Evolutionary conservation across 108 stramenopile genomes (phyloP).

Genomic region (Mediolabrus comicus): DNA sequence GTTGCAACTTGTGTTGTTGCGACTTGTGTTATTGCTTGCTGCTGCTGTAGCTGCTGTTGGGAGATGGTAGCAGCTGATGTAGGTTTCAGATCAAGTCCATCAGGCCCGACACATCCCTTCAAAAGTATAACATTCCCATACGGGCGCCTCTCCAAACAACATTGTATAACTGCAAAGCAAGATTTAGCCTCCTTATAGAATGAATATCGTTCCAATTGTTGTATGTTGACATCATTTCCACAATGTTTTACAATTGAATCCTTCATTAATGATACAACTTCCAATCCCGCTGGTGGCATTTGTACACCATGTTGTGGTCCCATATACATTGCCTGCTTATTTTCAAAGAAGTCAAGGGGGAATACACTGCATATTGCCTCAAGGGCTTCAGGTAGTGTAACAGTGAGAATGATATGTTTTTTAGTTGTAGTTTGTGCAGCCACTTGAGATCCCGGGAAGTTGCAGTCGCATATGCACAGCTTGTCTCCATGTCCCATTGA

Average conservation of each 20-base stretch:
- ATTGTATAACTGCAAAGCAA: slow-evolving; percentile 56
- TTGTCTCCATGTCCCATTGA: slow-evolving; percentile 61
- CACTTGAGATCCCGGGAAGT: slow-evolving; percentile 55
- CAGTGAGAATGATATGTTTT: slow-evolving; percentile 43
- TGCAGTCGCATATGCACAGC: slow-evolving; percentile 49
- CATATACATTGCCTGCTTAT: slow-evolving; percentile 45
- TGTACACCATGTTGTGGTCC: slow-evolving; percentile 40
- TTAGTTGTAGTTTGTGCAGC: slow-evolving; percentile 42
- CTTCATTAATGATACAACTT: slow-evolving; percentile 34
- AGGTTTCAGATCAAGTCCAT: slow-evolving; percentile 52
- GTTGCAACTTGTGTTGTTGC: no score
- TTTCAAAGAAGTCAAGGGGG: slow-evolving; percentile 53
- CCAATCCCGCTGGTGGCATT: slow-evolving; percentile 38
- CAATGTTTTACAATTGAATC: slow-evolving; percentile 25
- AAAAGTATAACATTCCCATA: slow-evolving; percentile 52
- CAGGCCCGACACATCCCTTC: slow-evolving; percentile 55
- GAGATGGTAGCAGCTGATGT: slow-evolving; percentile 24
- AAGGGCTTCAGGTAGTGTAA: slow-evolving; percentile 46
- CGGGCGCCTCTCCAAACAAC: slow-evolving; percentile 53
- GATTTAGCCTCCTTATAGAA: slow-evolving; percentile 54
- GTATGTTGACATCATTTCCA: slow-evolving; percentile 18
- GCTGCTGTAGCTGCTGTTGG: no score
- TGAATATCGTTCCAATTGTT: slow-evolving; percentile 39
- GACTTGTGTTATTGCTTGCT: no score
- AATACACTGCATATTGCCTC: slow-evolving; percentile 48